Percentiles rank a stretch among this genome's conserved stretches.
Evolutionary conservation across 2,329 filamentous ascomycete genomes (phyloP).

Genomic region (Mycogone perniciosa): DNA sequence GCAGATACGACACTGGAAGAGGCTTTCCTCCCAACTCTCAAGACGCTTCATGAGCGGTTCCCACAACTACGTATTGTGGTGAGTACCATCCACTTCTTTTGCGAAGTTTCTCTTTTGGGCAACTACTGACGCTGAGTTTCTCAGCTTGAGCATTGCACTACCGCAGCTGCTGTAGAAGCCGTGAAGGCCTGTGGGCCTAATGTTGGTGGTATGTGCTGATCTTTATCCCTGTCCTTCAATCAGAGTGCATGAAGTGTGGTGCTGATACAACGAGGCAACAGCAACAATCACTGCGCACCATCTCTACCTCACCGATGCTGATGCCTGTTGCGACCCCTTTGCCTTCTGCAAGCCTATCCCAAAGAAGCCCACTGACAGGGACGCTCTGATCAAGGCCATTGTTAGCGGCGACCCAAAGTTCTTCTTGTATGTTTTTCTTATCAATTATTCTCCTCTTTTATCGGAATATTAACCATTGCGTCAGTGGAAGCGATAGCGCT

Average conservation of each 20-base stretch:
- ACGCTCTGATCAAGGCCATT: constrained; percentile 62
- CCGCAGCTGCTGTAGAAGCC: constrained; percentile 70
- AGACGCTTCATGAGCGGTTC: constrained; percentile 66
- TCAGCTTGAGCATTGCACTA: constrained; percentile 77
- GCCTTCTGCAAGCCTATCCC: constrained; percentile 73
- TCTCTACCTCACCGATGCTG: constrained; percentile 71
- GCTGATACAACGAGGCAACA: constrained; percentile 12
- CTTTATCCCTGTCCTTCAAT: background rate
- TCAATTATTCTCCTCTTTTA: background rate
- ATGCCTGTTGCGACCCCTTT: constrained; percentile 51
- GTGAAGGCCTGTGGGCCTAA: constrained; percentile 70
- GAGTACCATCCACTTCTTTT: constrained; percentile 1
- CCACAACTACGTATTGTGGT: constrained; percentile 60
- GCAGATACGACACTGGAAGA: constrained; percentile 40
- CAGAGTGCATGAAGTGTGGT: background rate
- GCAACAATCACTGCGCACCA: constrained; percentile 85
- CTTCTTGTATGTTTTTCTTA: constrained; percentile 54
- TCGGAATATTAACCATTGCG: background rate
- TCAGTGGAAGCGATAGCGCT: constrained; percentile 53
- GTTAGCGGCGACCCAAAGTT: constrained; percentile 57
- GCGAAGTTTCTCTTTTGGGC: background rate
- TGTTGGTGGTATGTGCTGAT: constrained; percentile 49
- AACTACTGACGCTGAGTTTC: background rate
- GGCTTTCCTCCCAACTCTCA: constrained; percentile 72
- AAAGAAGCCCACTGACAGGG: constrained; percentile 65